These are phyloP conservation scores for Boechera divaricarpa DNA, from an alignment of 345 rosid genomes.

Conservation along the genomic window DNA sequence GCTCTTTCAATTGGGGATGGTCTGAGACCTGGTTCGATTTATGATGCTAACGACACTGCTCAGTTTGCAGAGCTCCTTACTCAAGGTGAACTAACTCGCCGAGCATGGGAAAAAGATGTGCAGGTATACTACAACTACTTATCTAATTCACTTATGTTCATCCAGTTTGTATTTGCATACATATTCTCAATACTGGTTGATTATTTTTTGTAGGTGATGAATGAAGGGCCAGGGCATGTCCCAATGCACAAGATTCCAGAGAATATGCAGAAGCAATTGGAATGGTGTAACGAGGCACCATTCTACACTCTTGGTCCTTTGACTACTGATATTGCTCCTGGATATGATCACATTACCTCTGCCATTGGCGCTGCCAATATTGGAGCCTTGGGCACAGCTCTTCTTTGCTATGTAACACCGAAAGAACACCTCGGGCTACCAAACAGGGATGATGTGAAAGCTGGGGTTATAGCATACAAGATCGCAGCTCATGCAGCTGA, in stretches of 20 bases:
- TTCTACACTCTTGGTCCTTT: constrained; percentile 98
- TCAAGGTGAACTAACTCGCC: constrained; percentile 96
- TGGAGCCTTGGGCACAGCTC: constrained; percentile 98
- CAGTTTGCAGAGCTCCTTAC: constrained; percentile 99
- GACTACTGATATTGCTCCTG: constrained; percentile 97
- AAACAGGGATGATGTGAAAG: constrained; percentile 96
- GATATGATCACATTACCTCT: constrained; percentile 97
- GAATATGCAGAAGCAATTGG: constrained; percentile 97
- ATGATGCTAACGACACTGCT: constrained; percentile 98
- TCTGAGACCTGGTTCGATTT: constrained; percentile 93
- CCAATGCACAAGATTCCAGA: constrained; percentile 99
- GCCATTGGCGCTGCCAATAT: constrained; percentile 99
- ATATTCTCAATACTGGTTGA: background rate
- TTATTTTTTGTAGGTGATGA: constrained; percentile 72
- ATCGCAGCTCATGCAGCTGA: constrained; percentile 99
- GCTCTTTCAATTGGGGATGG: constrained; percentile 98
- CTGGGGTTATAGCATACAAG: constrained; percentile 97
- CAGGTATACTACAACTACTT: constrained; percentile 58
- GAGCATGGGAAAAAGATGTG: constrained; percentile 98
- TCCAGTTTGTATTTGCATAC: background rate
- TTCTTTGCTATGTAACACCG: constrained; percentile 97
- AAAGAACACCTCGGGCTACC: constrained; percentile 99
- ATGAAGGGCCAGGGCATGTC: constrained; percentile 97
- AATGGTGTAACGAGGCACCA: constrained; percentile 99
- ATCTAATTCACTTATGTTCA: background rate